Percentiles rank a stretch among this genome's conserved stretches.
These are phyloP conservation scores for Rhizopus delemar DNA, from an alignment of 371 early-diverging fungal genomes.

Conservation along the genomic window DNA sequence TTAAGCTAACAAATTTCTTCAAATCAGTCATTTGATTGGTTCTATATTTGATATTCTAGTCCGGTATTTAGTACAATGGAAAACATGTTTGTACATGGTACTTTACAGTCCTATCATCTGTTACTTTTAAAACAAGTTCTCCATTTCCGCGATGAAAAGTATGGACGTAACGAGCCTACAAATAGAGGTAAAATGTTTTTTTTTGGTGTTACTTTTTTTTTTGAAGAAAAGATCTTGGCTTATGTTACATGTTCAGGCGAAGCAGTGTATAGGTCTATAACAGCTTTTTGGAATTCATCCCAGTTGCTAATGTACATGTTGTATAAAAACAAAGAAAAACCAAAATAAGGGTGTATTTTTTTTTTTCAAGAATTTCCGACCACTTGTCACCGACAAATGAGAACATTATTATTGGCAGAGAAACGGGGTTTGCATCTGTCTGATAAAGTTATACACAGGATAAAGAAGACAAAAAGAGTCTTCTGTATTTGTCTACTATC, in stretches of 20 bases:
- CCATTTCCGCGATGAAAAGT: conserved; percentile 72
- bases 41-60: conserved; percentile 66
- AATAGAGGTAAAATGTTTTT: not conserved
- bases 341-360: too few species aligned
- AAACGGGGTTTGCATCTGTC: too few species aligned
- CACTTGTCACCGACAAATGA: too few species aligned
- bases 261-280: conserved; percentile 65
- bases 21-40: conserved; percentile 74
- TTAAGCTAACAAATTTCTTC: conserved; percentile 72
- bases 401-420: too few species aligned
- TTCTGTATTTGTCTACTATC: too few species aligned
- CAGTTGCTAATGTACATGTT: conserved; percentile 54
- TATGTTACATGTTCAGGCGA: conserved; percentile 64
- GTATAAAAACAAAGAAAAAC: too few species aligned
- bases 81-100: not conserved
- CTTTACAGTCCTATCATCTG: conserved; percentile 66
- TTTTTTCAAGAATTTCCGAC: too few species aligned
- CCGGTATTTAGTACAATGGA: not conserved
- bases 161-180: conserved; percentile 70
- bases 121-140: conserved; percentile 74
- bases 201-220: not conserved
- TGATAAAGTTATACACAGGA: too few species aligned
- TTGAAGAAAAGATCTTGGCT: not conserved
- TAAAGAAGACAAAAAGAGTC: too few species aligned
- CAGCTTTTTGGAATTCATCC: conserved; percentile 79